These are phyloP conservation scores for Cyclotella sp. DNA, from an alignment of 108 stramenopile species.

Conservation along the genomic window DNA sequence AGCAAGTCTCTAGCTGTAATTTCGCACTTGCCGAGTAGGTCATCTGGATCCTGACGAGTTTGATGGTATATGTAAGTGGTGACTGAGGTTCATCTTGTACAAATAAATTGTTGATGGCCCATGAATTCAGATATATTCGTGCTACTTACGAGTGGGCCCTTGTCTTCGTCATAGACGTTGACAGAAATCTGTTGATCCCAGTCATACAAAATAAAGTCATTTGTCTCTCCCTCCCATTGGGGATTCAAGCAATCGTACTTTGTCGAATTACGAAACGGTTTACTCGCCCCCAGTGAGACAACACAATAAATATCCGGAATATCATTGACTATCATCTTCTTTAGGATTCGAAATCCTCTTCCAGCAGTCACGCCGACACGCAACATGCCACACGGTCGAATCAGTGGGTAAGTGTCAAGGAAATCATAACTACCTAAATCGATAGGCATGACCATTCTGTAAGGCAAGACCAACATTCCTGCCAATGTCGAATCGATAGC, in stretches of 20 bases:
- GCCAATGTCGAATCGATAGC: constrained; percentile 51
- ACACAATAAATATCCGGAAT: constrained; percentile 72
- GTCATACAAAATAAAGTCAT: constrained; percentile 65
- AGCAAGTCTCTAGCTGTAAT: constrained; percentile 58
- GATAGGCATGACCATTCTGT: constrained; percentile 64
- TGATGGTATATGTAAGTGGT: not conserved
- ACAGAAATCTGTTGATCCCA: constrained; percentile 60
- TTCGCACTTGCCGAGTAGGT: constrained; percentile 58
- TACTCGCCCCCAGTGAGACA: constrained; percentile 48
- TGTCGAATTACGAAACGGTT: constrained; percentile 49
- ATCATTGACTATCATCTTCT: constrained; percentile 55
- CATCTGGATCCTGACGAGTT: constrained; percentile 59
- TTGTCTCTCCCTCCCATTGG: constrained; percentile 56
- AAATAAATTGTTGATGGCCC: not conserved
- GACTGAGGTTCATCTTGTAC: no score
- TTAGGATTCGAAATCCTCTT: constrained; percentile 60
- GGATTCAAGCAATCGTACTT: constrained; percentile 56
- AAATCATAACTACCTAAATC: constrained; percentile 43
- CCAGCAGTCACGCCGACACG: constrained; percentile 54
- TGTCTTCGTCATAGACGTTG: constrained; percentile 66
- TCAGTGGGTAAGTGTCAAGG: constrained; percentile 53
- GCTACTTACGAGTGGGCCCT: not conserved
- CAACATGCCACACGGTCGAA: constrained; percentile 53
- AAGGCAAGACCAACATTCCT: constrained; percentile 62
- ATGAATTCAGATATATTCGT: not conserved